Base-by-base conservation (phyloP, 371 early-diverging fungal species). In the Dinochytrium kinnereticum region DNA sequence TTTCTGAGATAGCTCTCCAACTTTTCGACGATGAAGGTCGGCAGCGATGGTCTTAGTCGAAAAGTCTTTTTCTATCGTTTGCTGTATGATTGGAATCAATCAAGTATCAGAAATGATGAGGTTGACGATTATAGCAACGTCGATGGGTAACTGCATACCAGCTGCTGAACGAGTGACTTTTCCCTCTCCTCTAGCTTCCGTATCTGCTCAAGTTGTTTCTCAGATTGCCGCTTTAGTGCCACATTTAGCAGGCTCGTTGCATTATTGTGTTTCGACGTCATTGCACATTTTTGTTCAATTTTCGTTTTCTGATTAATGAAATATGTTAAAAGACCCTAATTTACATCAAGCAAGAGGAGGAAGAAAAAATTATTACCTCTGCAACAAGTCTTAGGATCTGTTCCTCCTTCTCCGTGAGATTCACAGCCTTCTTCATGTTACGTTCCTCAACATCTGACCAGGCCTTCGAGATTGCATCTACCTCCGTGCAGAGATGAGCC, bases 161-260 rank as follows among this genome's bases (percentile, higher is more conserved):
- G 78, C 80, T 93, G 93, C 57, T 79, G 82, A 26, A 81, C 82
- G 24, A 92, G 75, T 24, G 79, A 81, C 73, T 90, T 89, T 73
- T 94, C 95, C 36, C 88, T 87, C 67, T 94, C 94, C 70, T 93
- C 93, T n/a, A 91, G 76, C 49, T 86, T 87, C 53, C 89, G 86
- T 59, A 94, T 92, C 75, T 90, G 89, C 57, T 92, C 94, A 74
- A 93, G 80, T 78, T 94, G 95, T 84, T 91, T 93, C 67, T 93
- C 91, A 31, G 89, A 90, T 80, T 94, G 93, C 39, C 84, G 83
- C 68, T 89, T 90, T 70, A 93, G 80, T 2, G 93, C 90, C 39
- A 88, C 85, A 24, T 87, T 87, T 68, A 89, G 84, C 70, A 89
- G 82, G 38, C 87, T 85, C 61, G 86, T 83, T 13, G 91, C 87